Evolutionary conservation across 352 stramenopile species (phyloP).

Genomic region (Phytophthora brassicae): DNA sequence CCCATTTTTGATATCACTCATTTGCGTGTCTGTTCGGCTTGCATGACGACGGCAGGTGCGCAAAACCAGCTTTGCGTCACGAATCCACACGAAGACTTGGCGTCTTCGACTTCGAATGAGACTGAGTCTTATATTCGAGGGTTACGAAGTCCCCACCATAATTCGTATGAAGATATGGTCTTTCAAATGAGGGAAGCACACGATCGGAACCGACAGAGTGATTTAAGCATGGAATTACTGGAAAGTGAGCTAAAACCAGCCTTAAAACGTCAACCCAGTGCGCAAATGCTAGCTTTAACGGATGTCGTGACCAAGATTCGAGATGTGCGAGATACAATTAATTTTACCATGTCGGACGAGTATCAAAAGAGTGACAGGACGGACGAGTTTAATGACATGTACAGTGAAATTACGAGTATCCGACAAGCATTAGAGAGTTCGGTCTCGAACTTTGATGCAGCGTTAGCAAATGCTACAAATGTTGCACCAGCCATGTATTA

Average conservation of each 20-base stretch:
- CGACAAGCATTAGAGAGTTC: constrained; percentile 55
- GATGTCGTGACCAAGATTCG: constrained; percentile 69
- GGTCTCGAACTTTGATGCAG: constrained; percentile 52
- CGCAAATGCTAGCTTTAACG: constrained; percentile 52
- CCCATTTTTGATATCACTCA: constrained; percentile 70
- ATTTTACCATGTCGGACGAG: constrained; percentile 66
- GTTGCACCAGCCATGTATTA: constrained; percentile 39
- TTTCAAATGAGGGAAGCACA: constrained; percentile 57
- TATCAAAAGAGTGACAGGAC: constrained; percentile 25
- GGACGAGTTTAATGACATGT: constrained; percentile 52
- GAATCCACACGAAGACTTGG: constrained; percentile 34
- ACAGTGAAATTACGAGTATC: constrained; percentile 55
- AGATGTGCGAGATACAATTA: constrained; percentile 67
- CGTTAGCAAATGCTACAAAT: constrained; percentile 46
- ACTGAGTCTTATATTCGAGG: constrained; percentile 55
- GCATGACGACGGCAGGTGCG: constrained; percentile 45
- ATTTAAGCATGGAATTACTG: constrained; percentile 31
- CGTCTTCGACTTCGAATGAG: constrained; percentile 53
- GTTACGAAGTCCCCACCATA: constrained; percentile 50
- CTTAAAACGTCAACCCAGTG: no score
- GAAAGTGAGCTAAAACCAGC: constrained; percentile 30
- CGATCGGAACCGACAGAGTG: constrained; percentile 50
- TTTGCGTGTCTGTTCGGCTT: constrained; percentile 64
- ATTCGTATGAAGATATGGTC: constrained; percentile 61
- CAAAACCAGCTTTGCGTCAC: constrained; percentile 25